Evolutionary conservation across 192 early-diverging fungal genomes (phyloP).

Genomic region (Diversispora epigaea): DNA sequence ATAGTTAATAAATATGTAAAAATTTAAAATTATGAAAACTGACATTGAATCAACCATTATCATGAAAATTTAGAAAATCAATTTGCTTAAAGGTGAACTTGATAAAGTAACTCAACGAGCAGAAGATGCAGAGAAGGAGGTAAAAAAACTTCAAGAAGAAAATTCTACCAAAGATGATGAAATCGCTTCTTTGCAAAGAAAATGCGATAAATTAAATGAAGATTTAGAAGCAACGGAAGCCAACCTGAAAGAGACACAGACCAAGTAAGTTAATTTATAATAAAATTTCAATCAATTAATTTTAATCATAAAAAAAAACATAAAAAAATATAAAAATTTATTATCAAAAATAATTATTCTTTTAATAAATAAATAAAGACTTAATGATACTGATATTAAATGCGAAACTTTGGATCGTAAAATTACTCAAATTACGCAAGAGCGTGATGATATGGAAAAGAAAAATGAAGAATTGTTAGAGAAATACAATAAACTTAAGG

Average conservation of each 20-base stretch:
- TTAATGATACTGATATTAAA: neutral
- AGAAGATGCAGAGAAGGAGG: constrained; percentile 21
- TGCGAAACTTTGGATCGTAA: neutral
- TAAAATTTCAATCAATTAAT: neutral
- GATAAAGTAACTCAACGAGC: constrained; percentile 38
- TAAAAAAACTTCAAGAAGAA: neutral
- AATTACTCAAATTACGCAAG: neutral
- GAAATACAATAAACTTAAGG: neutral
- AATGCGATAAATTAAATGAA: neutral
- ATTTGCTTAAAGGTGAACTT: constrained; percentile 45
- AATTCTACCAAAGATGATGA: neutral
- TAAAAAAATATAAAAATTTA: no score
- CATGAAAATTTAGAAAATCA: constrained; percentile 39
- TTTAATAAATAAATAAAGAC: neutral
- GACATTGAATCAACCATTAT: neutral
- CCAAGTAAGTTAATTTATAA: neutral
- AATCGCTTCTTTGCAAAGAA: neutral
- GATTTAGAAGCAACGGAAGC: neutral
- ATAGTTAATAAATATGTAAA: no score
- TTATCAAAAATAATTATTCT: neutral
- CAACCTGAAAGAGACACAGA: neutral
- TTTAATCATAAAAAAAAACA: no score
- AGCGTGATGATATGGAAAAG: neutral
- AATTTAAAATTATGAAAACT: neutral
- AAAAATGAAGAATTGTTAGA: neutral